These are phyloP conservation scores for Myxozyma sirexii DNA, from an alignment of 805 yeast genomes.

Conservation along the genomic window DNA sequence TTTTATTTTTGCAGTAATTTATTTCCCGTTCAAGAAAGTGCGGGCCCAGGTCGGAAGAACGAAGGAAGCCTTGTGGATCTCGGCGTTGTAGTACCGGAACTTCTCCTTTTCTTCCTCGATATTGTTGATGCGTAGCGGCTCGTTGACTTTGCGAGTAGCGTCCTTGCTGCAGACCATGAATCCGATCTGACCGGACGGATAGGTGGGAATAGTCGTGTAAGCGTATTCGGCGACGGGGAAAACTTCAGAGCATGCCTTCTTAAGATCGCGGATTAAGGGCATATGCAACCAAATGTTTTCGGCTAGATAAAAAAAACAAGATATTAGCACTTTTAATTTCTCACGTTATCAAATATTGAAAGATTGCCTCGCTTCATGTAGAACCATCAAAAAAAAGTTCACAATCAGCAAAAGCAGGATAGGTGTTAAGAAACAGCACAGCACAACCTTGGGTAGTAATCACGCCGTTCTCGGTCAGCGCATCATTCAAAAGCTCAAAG, in stretches of 20 bases:
- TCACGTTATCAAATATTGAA: neutral
- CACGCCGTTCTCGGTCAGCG: conserved; percentile 92
- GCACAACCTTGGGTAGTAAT: conserved; percentile 75
- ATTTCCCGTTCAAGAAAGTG: conserved; percentile 46
- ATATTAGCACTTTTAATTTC: neutral
- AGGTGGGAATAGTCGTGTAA: conserved; percentile 91
- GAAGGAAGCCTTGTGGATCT: conserved; percentile 85
- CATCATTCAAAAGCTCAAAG: conserved; percentile 78
- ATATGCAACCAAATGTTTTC: conserved; percentile 94
- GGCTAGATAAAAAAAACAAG: conserved; percentile 43
- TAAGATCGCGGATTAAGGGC: conserved; percentile 77
- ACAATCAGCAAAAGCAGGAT: no score
- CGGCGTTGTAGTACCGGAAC: conserved; percentile 79
- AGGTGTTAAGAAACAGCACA: conserved; percentile 31
- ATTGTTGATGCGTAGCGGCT: conserved; percentile 68
- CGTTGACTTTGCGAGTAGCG: conserved; percentile 59
- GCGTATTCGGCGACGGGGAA: conserved; percentile 93
- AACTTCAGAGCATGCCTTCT: conserved; percentile 76
- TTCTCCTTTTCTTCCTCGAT: conserved; percentile 63
- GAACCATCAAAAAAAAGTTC: no score
- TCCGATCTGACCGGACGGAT: conserved; percentile 97
- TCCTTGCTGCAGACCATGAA: conserved; percentile 94
- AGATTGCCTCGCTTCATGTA: neutral
- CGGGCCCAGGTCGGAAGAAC: conserved; percentile 91
- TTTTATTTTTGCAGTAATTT: neutral